Percentiles rank a stretch among this genome's conserved stretches.
These are phyloP conservation scores for Phytophthora fragariae DNA, from an alignment of 352 stramenopile species.

Conservation along the genomic window DNA sequence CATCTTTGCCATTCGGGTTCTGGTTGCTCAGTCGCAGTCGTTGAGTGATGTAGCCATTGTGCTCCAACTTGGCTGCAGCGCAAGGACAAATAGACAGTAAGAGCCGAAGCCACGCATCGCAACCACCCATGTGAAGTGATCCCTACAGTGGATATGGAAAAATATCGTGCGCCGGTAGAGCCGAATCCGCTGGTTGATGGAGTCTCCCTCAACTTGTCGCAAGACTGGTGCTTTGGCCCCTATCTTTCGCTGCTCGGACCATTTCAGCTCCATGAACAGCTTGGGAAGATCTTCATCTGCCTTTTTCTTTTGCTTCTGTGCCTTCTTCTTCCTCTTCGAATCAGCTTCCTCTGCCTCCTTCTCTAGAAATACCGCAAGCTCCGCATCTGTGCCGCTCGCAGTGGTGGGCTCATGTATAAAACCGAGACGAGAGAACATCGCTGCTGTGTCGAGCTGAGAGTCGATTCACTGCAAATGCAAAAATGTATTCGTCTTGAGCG, in stretches of 20 bases:
- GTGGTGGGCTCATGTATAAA: conserved; percentile 16
- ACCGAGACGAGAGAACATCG: conserved; percentile 33
- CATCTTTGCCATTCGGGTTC: conserved; percentile 81
- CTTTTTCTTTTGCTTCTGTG: conserved; percentile 24
- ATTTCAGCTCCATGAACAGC: conserved; percentile 80
- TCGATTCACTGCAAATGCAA: conserved; percentile 23
- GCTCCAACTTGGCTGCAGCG: conserved; percentile 68
- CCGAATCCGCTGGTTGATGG: conserved; percentile 66
- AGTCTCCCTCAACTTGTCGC: conserved; percentile 78
- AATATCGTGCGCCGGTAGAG: conserved; percentile 77
- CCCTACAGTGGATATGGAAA: conserved; percentile 80
- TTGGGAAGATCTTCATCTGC: conserved; percentile 52
- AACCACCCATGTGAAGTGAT: neutral
- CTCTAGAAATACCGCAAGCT: conserved; percentile 63
- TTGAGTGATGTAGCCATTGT: conserved; percentile 69
- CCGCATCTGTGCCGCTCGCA: conserved; percentile 45
- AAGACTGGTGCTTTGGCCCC: conserved; percentile 72
- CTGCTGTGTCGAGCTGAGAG: neutral
- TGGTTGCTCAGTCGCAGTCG: conserved; percentile 72
- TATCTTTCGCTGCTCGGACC: conserved; percentile 64
- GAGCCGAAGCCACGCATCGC: neutral
- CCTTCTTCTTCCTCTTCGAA: conserved; percentile 44
- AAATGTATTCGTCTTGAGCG: neutral
- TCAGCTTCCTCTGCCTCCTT: conserved; percentile 53
- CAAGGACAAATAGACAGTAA: neutral